Percentiles rank a stretch among this genome's conserved stretches.
These are phyloP conservation scores for Xylaria grammica DNA, from an alignment of 495 filamentous ascomycete species.

Conservation along the genomic window DNA sequence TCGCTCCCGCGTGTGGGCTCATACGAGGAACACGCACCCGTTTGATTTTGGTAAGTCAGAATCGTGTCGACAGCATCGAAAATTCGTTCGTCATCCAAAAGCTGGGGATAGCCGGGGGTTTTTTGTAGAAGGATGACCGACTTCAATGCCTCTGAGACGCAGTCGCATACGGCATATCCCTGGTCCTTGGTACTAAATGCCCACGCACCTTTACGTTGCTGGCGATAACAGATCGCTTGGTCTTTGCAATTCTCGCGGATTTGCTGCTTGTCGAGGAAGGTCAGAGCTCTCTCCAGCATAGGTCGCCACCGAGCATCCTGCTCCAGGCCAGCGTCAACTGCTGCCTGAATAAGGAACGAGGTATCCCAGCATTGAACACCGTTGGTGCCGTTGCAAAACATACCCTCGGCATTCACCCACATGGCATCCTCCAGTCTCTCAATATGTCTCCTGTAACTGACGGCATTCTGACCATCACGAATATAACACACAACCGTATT, in stretches of 20 bases:
- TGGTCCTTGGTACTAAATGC: slow-evolving; percentile 90
- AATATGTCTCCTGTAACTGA: slow-evolving; percentile 76
- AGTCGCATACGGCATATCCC: slow-evolving; percentile 95
- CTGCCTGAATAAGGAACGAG: slow-evolving; percentile 81
- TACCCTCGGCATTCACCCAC: slow-evolving; percentile 91
- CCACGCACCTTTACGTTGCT: slow-evolving; percentile 92
- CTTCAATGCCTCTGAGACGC: slow-evolving; percentile 88
- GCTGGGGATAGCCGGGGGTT: slow-evolving; percentile 72
- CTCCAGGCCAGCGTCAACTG: slow-evolving; percentile 78
- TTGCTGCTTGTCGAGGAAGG: slow-evolving; percentile 91
- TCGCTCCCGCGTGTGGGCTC: slow-evolving; percentile 79
- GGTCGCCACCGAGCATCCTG: slow-evolving; percentile 76
- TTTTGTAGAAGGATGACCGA: slow-evolving; percentile 84
- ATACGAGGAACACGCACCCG: slow-evolving; percentile 90
- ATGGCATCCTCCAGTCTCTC: slow-evolving; percentile 84
- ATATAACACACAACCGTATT: slow-evolving; percentile 85
- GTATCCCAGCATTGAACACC: slow-evolving; percentile 98
- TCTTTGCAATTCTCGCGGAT: slow-evolving; percentile 83
- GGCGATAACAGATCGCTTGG: slow-evolving; percentile 84
- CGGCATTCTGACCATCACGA: slow-evolving; percentile 76
- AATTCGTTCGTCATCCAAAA: slow-evolving; percentile 76
- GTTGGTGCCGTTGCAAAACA: slow-evolving; percentile 95
- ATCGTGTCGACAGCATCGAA: slow-evolving; percentile 89
- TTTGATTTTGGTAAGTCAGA: slow-evolving; percentile 87
- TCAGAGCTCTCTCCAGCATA: slow-evolving; percentile 82